Conservation (phyloP, 116 monocot genomes). For the Trichopus zeylanicus region DNA sequence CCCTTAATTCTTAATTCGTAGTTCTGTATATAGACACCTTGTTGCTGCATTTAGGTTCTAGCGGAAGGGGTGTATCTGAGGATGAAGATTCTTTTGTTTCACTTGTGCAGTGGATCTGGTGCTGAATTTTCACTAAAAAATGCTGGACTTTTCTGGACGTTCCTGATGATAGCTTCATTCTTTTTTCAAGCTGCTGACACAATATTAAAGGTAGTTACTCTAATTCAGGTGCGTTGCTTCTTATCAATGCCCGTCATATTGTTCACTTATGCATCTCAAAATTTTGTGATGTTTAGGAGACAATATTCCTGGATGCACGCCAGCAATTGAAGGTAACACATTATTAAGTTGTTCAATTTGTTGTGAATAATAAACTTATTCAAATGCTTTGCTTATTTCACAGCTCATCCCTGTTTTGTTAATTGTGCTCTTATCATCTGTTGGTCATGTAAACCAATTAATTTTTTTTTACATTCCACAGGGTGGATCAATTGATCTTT, state of each 20-base stretch:
- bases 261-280: not conserved
- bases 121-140: constrained; percentile 46
- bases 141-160: constrained; percentile 77
- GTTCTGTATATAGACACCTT: too few species aligned
- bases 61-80: not conserved
- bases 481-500: constrained; percentile 87
- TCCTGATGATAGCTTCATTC: constrained; percentile 91
- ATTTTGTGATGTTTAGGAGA: constrained; percentile 44
- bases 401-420: not conserved
- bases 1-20: too few species aligned
- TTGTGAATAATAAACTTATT: not conserved
- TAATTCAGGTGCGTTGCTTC: not conserved
- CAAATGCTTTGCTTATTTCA: not conserved
- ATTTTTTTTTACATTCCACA: constrained; percentile 21
- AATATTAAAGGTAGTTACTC: constrained; percentile 65
- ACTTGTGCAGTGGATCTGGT: constrained; percentile 67
- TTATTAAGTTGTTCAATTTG: not conserved
- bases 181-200: constrained; percentile 96
- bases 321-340: constrained; percentile 71
- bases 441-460: not conserved
- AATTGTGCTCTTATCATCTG: not conserved
- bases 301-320: constrained; percentile 79
- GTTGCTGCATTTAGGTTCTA: too few species aligned
- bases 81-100: constrained; percentile 3
- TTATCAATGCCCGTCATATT: not conserved